These are phyloP conservation scores for Sclerotinia nivalis DNA, from an alignment of 2,329 filamentous ascomycete species.

Conservation along the genomic window DNA sequence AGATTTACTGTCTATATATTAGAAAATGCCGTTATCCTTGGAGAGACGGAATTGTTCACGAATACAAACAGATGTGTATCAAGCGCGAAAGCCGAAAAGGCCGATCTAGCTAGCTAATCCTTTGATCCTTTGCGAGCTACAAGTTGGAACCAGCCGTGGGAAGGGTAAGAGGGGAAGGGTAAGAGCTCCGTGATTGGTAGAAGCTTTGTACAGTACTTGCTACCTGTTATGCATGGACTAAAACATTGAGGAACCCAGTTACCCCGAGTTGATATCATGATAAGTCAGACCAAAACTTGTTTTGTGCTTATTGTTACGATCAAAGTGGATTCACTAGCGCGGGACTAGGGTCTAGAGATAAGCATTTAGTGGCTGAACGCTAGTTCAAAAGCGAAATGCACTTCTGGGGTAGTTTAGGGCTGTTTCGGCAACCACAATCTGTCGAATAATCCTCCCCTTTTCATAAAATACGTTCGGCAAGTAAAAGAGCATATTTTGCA, in stretches of 20 bases:
- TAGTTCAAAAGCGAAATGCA: not conserved
- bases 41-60: not conserved
- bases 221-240: not conserved
- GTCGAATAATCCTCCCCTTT: too few species aligned
- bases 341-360: not conserved
- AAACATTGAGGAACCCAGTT: not conserved
- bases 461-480: too few species aligned
- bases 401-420: not conserved
- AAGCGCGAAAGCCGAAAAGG: not conserved
- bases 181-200: not conserved
- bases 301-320: not conserved
- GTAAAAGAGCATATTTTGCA: too few species aligned
- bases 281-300: slow-evolving; percentile 1
- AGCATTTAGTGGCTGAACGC: not conserved
- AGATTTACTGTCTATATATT: not conserved
- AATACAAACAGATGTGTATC: not conserved
- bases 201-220: not conserved
- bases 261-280: not conserved
- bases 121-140: not conserved
- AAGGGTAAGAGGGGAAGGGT: not conserved
- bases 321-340: not conserved
- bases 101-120: not conserved
- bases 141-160: not conserved
- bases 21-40: not conserved
- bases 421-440: too few species aligned